Base-by-base conservation (phyloP, 768 basidiomycete species). In the Tricholoma furcatifolium region DNA sequence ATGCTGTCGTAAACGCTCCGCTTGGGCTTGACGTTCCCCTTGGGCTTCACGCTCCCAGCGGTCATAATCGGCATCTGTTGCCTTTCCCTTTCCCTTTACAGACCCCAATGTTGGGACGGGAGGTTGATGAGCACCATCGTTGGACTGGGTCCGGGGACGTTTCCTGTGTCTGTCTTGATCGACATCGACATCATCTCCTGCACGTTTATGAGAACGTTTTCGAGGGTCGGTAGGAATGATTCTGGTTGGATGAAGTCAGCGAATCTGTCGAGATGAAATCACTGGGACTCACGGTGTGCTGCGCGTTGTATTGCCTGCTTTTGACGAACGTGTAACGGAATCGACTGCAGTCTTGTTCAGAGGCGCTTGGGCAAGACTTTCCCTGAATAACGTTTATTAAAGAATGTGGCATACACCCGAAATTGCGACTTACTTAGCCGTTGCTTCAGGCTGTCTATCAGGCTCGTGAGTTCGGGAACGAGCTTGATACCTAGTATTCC, bases 141-240 rank as follows among this genome's bases (percentile, higher is more conserved):
- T 20, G 15, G 6, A n/a, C 2, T 44, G 46, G 11, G 42, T 31
- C 39, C 54, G 54, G 8, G 24, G 39, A 21, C 51, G 57, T 9
- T 54, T 44, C 17, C 31, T 35, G 27, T 58, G 54, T 48, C 54
- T 47, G 30, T 15, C 39, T 12, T 55, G 43, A 17, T 56, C 55
- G 12, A 7, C 27, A 27, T 27, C 27, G 7, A 27, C 27, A n/a
- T 47, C 43, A 39, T 39, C 39, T 9, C 47, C 41, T 17, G 43
- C 35, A 30, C 43, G 24, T 27, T 24, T 38, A 12, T 34, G 49
- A 44, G 32, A 20, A 21, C 34, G 45, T 34, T 44, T 51, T 20
- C 20, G 44, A 34, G 15, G 44, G 8, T 34, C 8, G 14, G 8
- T 30, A 6, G n/a, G 17, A 18, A 18, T 7, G 7, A 3, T 27